Conservation (phyloP, 768 basidiomycete genomes). For the Mycena vitilis region DNA sequence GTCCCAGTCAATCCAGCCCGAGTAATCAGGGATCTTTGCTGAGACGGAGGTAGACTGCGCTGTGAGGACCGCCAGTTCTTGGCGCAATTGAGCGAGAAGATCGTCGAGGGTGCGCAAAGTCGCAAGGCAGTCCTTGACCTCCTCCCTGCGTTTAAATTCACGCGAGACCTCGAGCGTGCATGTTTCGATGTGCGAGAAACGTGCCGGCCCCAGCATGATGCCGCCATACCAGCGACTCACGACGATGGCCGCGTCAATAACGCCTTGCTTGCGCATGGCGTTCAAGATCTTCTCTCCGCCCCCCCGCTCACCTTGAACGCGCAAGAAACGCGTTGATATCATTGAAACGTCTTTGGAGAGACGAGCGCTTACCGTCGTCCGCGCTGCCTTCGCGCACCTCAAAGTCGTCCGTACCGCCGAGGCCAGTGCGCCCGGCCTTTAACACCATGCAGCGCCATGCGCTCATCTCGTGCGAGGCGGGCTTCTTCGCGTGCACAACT, state of each 20-base stretch:
- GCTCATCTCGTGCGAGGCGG: slow-evolving; percentile 77
- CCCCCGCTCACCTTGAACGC: slow-evolving; percentile 64
- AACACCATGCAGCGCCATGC: slow-evolving; percentile 86
- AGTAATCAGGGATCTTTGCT: slow-evolving; percentile 60
- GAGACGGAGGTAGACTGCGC: slow-evolving; percentile 20
- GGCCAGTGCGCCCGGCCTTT: slow-evolving; percentile 71
- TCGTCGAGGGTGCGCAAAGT: slow-evolving; percentile 72
- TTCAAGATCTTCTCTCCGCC: slow-evolving; percentile 72
- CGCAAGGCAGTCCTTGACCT: slow-evolving; percentile 70
- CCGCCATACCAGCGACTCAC: slow-evolving; percentile 88
- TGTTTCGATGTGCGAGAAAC: slow-evolving; percentile 83
- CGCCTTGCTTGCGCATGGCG: slow-evolving; percentile 75
- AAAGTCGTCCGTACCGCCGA: slow-evolving; percentile 82
- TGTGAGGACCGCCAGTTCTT: slow-evolving; percentile 51
- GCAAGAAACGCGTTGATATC: slow-evolving; percentile 7
- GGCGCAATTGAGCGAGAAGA: slow-evolving; percentile 66
- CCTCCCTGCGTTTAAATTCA: slow-evolving; percentile 73
- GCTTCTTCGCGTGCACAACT: slow-evolving; percentile 66
- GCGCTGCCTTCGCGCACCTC: slow-evolving; percentile 69
- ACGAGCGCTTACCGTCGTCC: slow-evolving; percentile 66
- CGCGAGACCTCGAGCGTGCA: slow-evolving; percentile 82
- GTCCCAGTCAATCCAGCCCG: slow-evolving; percentile 55
- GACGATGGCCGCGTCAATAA: slow-evolving; percentile 83
- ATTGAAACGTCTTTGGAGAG: background rate
- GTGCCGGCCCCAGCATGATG: slow-evolving; percentile 77